Evolutionary conservation across 2,329 filamentous ascomycete species (phyloP).

Genomic region (Alternaria gaisen): DNA sequence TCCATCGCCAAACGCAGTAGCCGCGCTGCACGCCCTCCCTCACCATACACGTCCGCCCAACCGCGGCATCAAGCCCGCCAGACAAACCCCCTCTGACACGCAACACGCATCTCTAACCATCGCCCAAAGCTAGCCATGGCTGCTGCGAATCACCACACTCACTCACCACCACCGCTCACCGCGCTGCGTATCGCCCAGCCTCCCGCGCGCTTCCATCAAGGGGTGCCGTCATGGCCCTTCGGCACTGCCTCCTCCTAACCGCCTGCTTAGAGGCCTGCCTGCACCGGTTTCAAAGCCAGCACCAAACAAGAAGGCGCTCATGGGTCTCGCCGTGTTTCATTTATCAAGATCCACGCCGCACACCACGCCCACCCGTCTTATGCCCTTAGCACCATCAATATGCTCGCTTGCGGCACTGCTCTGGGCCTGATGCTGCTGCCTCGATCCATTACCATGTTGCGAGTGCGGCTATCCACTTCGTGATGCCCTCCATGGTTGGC

Average conservation of each 20-base stretch:
- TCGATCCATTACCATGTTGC: constrained; percentile 10
- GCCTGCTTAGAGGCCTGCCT: constrained; percentile 27
- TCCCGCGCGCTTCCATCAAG: constrained; percentile 35
- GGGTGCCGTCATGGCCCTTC: constrained; percentile 13
- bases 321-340: constrained; percentile 35
- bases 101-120: neutral
- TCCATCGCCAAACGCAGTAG: constrained; percentile 38
- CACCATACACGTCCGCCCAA: neutral
- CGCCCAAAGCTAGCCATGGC: neutral
- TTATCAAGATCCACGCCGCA: constrained; percentile 31
- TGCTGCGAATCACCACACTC: neutral
- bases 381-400: constrained; percentile 16
- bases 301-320: constrained; percentile 37
- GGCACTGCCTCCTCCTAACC: constrained; percentile 41
- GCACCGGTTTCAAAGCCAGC: constrained; percentile 25
- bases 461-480: constrained; percentile 7
- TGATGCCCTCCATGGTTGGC: constrained; percentile 27
- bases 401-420: constrained; percentile 6
- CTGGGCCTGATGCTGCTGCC: constrained; percentile 1
- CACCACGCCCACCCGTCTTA: constrained; percentile 10
- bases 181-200: constrained; percentile 37
- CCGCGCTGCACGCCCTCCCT: constrained; percentile 13
- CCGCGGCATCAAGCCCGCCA: neutral
- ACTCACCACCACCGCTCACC: neutral
- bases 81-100: neutral